Evolutionary conservation across 106 monocot genomes (phyloP).

Genomic region (Dactylorhiza incarnata): DNA sequence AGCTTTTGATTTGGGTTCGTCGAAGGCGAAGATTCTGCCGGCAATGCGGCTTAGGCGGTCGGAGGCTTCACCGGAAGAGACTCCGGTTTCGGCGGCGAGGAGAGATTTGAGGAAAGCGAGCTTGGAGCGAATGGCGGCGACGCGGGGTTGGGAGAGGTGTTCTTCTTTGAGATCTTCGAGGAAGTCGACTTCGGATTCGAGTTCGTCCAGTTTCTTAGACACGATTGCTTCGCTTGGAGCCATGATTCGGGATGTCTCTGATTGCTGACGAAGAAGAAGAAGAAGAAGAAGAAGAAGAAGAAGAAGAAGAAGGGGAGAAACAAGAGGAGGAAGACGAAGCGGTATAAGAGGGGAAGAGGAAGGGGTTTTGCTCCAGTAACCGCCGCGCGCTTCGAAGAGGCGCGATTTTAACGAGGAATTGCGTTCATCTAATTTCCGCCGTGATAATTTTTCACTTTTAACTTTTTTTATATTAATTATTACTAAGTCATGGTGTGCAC

Average conservation of each 20-base stretch:
- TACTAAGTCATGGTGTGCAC: too few species aligned
- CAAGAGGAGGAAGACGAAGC: too few species aligned
- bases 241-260: neutral
- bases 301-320: too few species aligned
- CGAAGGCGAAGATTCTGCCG: neutral
- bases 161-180: neutral
- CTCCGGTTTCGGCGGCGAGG: neutral
- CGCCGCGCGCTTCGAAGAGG: neutral
- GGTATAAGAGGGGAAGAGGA: neutral
- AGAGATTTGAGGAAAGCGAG: neutral
- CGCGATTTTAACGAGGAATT: neutral
- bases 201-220: neutral
- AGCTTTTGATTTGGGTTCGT: neutral
- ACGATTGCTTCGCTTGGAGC: neutral
- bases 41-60: neutral
- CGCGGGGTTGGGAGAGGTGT: neutral
- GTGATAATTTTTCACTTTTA: too few species aligned
- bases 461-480: too few species aligned
- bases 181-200: neutral
- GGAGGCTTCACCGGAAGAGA: neutral
- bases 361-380: neutral
- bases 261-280: neutral
- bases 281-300: neutral
- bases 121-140: neutral
- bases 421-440: neutral